Conservation (phyloP, 1,284 basidiomycete species). For the Vanrija sp. region DNA sequence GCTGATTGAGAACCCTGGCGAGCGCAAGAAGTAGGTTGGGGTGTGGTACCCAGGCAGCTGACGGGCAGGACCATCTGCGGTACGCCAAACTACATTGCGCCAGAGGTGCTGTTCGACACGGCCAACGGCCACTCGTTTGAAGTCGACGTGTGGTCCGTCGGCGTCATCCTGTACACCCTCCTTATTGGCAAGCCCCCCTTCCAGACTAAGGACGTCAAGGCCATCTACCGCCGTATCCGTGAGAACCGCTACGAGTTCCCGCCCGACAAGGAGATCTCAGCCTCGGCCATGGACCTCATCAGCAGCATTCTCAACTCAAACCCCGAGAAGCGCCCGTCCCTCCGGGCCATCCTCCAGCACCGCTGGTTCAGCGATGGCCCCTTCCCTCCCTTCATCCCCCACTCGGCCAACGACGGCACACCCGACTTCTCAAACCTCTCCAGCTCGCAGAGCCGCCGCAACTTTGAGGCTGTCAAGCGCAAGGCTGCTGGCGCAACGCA, state of each 20-base stretch:
- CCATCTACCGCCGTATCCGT: constrained; percentile 91
- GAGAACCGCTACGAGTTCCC: constrained; percentile 95
- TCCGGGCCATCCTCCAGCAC: constrained; percentile 81
- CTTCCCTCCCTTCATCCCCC: constrained; percentile 75
- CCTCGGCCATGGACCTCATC: constrained; percentile 73
- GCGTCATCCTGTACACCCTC: constrained; percentile 94
- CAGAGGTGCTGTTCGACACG: constrained; percentile 93
- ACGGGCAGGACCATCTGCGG: constrained; percentile 78
- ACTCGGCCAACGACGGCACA: constrained; percentile 65
- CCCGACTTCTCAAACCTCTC: constrained; percentile 73
- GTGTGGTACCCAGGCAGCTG: not conserved
- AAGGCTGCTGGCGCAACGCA: constrained; percentile 32
- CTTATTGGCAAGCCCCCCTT: constrained; percentile 92
- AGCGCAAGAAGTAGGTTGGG: constrained; percentile 74
- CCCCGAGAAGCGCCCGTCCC: constrained; percentile 71
- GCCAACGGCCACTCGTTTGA: constrained; percentile 96
- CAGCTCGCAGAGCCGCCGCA: constrained; percentile 60
- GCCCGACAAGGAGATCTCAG: constrained; percentile 65
- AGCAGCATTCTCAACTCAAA: constrained; percentile 79
- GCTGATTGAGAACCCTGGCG: constrained; percentile 90
- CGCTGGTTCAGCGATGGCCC: constrained; percentile 78
- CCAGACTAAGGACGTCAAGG: constrained; percentile 95
- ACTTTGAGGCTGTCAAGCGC: constrained; percentile 55
- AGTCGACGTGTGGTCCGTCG: constrained; percentile 96
- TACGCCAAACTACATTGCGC: constrained; percentile 98